A percentile compares a stretch with the other conserved stretches of the same genome.
Conservation (phyloP, 192 early-diverging fungal genomes). For the Radiomyces spectabilis region DNA sequence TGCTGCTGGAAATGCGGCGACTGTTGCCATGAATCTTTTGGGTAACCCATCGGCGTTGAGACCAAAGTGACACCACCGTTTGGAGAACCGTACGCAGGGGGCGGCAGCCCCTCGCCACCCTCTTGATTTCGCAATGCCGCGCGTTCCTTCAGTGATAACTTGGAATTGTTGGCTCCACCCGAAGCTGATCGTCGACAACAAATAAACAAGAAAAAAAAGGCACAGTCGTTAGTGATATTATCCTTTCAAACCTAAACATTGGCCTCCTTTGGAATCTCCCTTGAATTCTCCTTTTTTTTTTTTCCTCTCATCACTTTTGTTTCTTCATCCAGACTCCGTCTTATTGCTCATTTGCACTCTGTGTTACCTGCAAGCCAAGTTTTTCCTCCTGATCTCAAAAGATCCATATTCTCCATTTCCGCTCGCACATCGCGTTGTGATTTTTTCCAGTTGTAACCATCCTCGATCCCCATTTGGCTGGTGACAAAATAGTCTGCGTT, state of each 20-base stretch:
- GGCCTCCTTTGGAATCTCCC: too few relatives aligned
- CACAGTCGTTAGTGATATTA: too few relatives aligned
- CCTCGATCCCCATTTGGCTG: slow-evolving; percentile 30
- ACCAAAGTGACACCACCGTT: background rate
- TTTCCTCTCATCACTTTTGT: too few relatives aligned
- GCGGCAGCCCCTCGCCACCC: background rate
- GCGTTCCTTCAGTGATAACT: slow-evolving; percentile 17
- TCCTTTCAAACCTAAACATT: too few relatives aligned
- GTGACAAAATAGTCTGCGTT: slow-evolving; percentile 46
- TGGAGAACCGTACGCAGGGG: slow-evolving; percentile 3
- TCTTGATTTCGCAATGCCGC: slow-evolving; percentile 7
- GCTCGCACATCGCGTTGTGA: slow-evolving; percentile 17
- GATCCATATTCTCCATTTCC: slow-evolving; percentile 21
- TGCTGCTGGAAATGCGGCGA: slow-evolving; percentile 17
- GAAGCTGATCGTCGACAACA: slow-evolving; percentile 3
- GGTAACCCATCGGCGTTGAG: too few relatives aligned
- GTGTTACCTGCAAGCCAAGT: slow-evolving; percentile 21
- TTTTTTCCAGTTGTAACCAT: slow-evolving; percentile 32
- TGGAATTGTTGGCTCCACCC: slow-evolving; percentile 9
- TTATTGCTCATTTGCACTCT: too few relatives aligned
- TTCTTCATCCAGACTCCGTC: too few relatives aligned
- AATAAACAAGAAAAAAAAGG: background rate
- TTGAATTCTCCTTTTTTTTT: too few relatives aligned
- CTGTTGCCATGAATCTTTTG: too few relatives aligned
- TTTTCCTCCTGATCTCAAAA: slow-evolving; percentile 23